These are phyloP conservation scores for Pythium aphanidermatum DNA, from an alignment of 352 stramenopile species.

Conservation along the genomic window DNA sequence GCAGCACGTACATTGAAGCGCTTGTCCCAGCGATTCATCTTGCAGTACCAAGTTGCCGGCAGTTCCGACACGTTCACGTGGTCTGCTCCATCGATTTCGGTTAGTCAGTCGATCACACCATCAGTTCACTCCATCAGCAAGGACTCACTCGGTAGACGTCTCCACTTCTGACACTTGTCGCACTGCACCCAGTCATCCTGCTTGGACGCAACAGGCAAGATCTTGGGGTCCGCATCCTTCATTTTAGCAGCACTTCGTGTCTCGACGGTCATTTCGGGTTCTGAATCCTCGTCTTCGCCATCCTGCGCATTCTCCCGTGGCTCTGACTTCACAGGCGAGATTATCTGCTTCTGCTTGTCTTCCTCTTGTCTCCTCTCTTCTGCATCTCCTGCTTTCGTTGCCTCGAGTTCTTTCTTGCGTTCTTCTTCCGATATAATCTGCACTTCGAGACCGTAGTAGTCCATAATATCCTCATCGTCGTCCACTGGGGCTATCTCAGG, in stretches of 20 bases:
- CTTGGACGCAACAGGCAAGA: constrained; percentile 51
- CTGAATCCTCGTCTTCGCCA: constrained; percentile 15
- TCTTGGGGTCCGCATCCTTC: constrained; percentile 42
- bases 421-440: constrained; percentile 66
- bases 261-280: constrained; percentile 34
- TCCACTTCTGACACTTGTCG: constrained; percentile 84
- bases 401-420: constrained; percentile 29
- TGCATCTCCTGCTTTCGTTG: constrained; percentile 4
- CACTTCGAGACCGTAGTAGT: constrained; percentile 75
- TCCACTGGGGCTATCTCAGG: constrained; percentile 53
- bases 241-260: constrained; percentile 43
- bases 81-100: constrained; percentile 22
- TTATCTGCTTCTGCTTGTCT: background rate
- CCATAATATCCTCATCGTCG: constrained; percentile 63
- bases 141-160: constrained; percentile 63
- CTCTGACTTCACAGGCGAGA: constrained; percentile 20
- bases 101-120: background rate
- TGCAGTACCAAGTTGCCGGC: constrained; percentile 76
- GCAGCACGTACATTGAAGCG: constrained; percentile 49
- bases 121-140: background rate
- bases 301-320: constrained; percentile 9
- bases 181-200: constrained; percentile 85
- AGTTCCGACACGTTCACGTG: constrained; percentile 74
- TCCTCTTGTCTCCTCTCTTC: background rate
- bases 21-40: constrained; percentile 84